These are phyloP conservation scores for Gynochthodes officinalis DNA, from an alignment of 257 asterid genomes.

Conservation along the genomic window DNA sequence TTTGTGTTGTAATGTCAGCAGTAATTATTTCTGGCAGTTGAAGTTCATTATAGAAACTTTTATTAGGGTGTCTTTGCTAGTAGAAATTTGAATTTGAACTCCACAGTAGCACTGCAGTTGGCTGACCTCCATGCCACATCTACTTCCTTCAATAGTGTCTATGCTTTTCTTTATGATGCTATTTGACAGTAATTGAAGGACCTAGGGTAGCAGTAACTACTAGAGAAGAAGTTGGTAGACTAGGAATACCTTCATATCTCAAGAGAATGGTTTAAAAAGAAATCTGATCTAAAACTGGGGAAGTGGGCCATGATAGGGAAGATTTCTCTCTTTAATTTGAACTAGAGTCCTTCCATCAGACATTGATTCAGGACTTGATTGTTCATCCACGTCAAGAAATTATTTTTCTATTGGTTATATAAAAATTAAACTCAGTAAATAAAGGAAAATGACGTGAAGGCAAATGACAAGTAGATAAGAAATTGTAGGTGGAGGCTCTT, in stretches of 20 bases:
- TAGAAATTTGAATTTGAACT: neutral
- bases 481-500: neutral
- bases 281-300: neutral
- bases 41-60: neutral
- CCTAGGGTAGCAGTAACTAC: neutral
- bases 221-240: neutral
- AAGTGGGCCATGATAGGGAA: neutral
- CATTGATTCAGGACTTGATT: neutral
- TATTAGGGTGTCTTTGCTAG: neutral
- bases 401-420: neutral
- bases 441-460: neutral
- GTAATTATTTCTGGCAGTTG: neutral
- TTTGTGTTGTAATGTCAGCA: neutral
- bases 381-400: neutral
- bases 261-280: neutral
- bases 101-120: neutral
- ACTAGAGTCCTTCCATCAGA: neutral
- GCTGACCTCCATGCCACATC: neutral
- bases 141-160: no score
- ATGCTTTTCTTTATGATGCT: neutral
- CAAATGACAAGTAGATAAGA: conserved; percentile 1
- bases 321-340: neutral
- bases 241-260: neutral
- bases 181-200: neutral
- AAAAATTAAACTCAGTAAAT: neutral